Evolutionary conservation across 179 eudicot genomes (phyloP).

Genomic region (Actinidia arguta): DNA sequence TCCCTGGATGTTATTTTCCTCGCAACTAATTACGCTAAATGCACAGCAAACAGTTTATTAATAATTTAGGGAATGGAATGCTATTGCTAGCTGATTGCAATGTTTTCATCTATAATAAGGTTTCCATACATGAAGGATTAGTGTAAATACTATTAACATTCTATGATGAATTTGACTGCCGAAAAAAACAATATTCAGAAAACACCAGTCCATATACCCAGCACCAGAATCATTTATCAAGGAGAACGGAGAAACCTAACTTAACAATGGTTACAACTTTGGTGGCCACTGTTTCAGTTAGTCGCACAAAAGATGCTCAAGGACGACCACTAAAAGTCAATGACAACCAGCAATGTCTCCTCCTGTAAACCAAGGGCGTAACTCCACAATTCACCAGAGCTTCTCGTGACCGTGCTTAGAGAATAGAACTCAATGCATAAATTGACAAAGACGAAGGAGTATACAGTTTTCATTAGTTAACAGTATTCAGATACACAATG

Average conservation of each 20-base stretch:
- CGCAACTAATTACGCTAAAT: too few relatives aligned
- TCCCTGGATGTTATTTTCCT: too few relatives aligned
- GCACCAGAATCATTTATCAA: background rate
- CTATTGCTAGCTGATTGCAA: too few relatives aligned
- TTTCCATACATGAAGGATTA: too few relatives aligned
- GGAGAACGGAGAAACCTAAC: background rate
- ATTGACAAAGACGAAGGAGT: background rate
- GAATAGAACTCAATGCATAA: background rate
- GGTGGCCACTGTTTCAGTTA: background rate
- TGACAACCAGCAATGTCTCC: background rate
- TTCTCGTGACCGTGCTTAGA: background rate
- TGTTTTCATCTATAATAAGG: too few relatives aligned
- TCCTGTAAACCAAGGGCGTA: background rate
- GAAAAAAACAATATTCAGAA: too few relatives aligned
- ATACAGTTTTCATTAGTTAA: constrained; percentile 7
- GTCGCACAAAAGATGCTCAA: background rate
- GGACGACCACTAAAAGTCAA: too few relatives aligned
- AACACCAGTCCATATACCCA: too few relatives aligned
- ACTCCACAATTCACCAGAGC: background rate
- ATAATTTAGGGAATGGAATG: too few relatives aligned
- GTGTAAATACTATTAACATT: too few relatives aligned
- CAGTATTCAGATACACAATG: background rate
- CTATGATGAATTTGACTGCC: too few relatives aligned
- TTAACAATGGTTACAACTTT: background rate
- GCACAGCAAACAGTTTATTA: too few relatives aligned